Evolutionary conservation across 2,329 filamentous ascomycete species (phyloP).

Genomic region (Clarireedia paspali): DNA sequence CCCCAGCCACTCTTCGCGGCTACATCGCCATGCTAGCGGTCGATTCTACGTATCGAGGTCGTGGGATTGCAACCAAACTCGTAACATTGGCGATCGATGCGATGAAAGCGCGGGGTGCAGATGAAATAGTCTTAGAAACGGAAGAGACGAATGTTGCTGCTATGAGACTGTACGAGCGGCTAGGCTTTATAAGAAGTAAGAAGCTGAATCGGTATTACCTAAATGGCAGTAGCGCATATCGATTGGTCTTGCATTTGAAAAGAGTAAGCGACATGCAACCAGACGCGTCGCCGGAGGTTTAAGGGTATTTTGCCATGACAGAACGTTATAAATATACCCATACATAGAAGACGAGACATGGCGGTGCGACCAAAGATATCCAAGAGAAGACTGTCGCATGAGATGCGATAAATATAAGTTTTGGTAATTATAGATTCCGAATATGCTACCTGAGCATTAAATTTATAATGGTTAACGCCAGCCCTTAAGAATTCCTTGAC

Average conservation of each 20-base stretch:
- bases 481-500: background rate
- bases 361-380: background rate
- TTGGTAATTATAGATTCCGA: background rate
- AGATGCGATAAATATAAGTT: background rate
- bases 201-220: slow-evolving; percentile 91
- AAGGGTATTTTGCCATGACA: too few relatives aligned
- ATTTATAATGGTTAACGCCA: background rate
- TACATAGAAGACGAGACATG: background rate
- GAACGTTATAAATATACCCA: too few relatives aligned
- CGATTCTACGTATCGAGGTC: slow-evolving; percentile 67
- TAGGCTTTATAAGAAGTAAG: slow-evolving; percentile 90
- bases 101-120: slow-evolving; percentile 76
- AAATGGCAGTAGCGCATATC: slow-evolving; percentile 91
- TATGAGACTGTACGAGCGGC: slow-evolving; percentile 83
- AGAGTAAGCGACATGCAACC: slow-evolving; percentile 23
- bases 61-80: slow-evolving; percentile 79
- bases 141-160: slow-evolving; percentile 88
- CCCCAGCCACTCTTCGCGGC: slow-evolving; percentile 64
- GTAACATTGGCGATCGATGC: slow-evolving; percentile 87
- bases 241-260: slow-evolving; percentile 60
- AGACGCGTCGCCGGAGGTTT: background rate
- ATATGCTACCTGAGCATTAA: background rate
- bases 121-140: slow-evolving; percentile 93
- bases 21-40: slow-evolving; percentile 99
- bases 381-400: background rate